Evolutionary conservation across 768 basidiomycete genomes (phyloP).

Genomic region (Leccinum rimulosum): DNA sequence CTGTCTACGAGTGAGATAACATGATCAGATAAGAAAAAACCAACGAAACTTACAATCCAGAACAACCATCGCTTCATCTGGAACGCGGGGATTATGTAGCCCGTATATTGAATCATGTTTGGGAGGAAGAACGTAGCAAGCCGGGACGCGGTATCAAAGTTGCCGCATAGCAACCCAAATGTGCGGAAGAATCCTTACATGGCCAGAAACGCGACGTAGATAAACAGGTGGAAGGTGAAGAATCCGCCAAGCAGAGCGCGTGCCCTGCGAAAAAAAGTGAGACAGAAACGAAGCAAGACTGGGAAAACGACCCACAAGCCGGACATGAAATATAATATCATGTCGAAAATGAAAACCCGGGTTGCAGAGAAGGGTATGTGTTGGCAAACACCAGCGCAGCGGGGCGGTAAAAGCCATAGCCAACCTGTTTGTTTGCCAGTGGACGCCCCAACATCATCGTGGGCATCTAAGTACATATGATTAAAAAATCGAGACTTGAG

Average conservation of each 20-base stretch:
- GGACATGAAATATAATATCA: slow-evolving; percentile 70
- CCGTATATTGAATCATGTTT: slow-evolving; percentile 72
- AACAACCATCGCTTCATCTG: slow-evolving; percentile 81
- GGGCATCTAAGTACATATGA: slow-evolving; percentile 46
- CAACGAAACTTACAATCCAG: slow-evolving; percentile 62
- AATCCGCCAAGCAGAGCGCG: slow-evolving; percentile 40
- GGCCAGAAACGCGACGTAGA: slow-evolving; percentile 59
- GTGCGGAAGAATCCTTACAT: slow-evolving; percentile 88
- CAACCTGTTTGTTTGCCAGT: slow-evolving; percentile 66
- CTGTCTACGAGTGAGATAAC: slow-evolving; percentile 25
- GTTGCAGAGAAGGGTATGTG: slow-evolving; percentile 64
- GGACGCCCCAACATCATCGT: slow-evolving; percentile 79
- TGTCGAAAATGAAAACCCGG: slow-evolving; percentile 57
- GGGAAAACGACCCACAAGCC: slow-evolving; percentile 39
- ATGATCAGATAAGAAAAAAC: neutral
- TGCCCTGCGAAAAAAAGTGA: slow-evolving; percentile 17
- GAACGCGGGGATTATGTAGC: slow-evolving; percentile 64
- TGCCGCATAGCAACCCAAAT: slow-evolving; percentile 55
- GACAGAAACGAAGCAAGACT: slow-evolving; percentile 16
- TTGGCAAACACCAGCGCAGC: slow-evolving; percentile 64
- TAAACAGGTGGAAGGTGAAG: slow-evolving; percentile 64
- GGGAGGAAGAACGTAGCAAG: slow-evolving; percentile 70
- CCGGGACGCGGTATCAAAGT: slow-evolving; percentile 53
- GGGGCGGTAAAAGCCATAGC: slow-evolving; percentile 65
- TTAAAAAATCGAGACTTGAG: slow-evolving; percentile 2